Evolutionary conservation across 169 alveolate species (phyloP).

Genomic region (Theileria orientalis): DNA sequence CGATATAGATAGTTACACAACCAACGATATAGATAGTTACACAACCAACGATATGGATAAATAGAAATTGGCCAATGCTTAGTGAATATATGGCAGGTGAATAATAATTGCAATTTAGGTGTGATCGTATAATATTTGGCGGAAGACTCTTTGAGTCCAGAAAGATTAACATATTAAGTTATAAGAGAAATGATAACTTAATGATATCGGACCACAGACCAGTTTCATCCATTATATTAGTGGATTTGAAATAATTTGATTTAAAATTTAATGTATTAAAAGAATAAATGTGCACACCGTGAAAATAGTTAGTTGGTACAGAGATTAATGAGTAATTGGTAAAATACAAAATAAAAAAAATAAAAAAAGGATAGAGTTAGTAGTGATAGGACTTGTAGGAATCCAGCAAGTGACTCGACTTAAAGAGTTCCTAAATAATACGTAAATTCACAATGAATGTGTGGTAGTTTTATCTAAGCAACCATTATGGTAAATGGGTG

Average conservation of each 20-base stretch:
- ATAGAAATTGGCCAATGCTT: no score
- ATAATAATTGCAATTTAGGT: slow-evolving; percentile 1
- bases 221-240: slow-evolving; percentile 73
- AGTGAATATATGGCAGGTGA: no score
- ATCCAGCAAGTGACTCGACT: not conserved
- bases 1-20: not conserved
- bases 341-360: not conserved
- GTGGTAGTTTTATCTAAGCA: no score
- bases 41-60: no score
- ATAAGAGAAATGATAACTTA: slow-evolving; percentile 71
- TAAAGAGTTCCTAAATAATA: slow-evolving; percentile 4
- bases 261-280: not conserved
- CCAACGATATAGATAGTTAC: not conserved
- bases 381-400: slow-evolving; percentile 5
- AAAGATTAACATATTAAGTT: slow-evolving; percentile 33
- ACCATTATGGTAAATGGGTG: no score
- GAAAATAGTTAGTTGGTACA: not conserved
- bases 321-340: not conserved
- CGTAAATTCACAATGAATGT: not conserved
- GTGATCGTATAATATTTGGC: slow-evolving; percentile 42
- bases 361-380: not conserved
- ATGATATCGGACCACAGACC: slow-evolving; percentile 81
- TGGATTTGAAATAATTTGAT: not conserved
- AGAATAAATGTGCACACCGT: not conserved
- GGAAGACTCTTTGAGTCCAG: slow-evolving; percentile 2